Evolutionary conservation across 164 flowering plant genomes (phyloP).

Genomic region (Litsea cubeba): DNA sequence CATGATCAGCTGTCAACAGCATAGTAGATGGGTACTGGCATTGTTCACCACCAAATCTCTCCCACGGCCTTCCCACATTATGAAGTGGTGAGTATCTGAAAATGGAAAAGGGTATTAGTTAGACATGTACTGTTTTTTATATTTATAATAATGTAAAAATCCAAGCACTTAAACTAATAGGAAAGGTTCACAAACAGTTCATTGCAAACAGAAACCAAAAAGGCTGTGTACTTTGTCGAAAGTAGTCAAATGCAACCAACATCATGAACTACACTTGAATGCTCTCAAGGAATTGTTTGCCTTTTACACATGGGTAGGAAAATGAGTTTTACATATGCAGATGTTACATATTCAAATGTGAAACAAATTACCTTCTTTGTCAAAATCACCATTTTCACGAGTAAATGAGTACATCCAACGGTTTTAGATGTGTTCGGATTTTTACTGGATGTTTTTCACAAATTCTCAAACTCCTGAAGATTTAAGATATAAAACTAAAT

Average conservation of each 20-base stretch:
- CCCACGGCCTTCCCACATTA: constrained; percentile 95
- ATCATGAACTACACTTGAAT: too few species aligned
- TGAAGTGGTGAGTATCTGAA: constrained; percentile 94
- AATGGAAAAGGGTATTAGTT: background rate
- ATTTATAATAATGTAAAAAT: background rate
- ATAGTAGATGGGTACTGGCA: constrained; percentile 84
- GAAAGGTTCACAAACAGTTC: background rate
- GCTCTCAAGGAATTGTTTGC: too few species aligned
- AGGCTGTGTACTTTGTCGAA: background rate
- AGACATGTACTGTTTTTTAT: background rate
- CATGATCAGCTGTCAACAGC: constrained; percentile 98
- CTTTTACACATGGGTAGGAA: too few species aligned
- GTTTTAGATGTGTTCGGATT: too few species aligned
- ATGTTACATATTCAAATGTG: too few species aligned
- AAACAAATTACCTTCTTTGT: too few species aligned
- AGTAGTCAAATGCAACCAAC: background rate
- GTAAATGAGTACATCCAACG: too few species aligned
- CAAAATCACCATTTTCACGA: too few species aligned
- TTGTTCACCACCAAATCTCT: constrained; percentile 29
- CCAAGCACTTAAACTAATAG: background rate
- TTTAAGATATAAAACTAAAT: too few species aligned
- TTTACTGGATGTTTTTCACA: too few species aligned
- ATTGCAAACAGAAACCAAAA: background rate
- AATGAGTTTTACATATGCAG: too few species aligned
- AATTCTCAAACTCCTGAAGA: too few species aligned